phyloP scores from a whole-genome alignment of 441 rosid species.

The Populus trichocarpa region DNA sequence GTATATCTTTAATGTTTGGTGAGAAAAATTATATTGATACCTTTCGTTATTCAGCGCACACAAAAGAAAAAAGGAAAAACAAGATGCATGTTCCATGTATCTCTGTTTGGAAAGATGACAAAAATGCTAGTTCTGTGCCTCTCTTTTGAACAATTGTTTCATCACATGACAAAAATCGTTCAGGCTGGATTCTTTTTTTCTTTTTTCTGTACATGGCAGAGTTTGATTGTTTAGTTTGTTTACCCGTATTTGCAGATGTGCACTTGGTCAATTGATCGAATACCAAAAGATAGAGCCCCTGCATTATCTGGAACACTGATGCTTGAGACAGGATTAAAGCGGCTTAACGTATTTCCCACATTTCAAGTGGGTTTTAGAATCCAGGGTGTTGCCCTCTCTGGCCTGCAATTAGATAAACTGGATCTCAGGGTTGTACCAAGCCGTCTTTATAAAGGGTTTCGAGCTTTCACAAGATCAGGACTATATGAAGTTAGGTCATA shows the following conservation, averaged over 20 bases:
- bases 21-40: too few species aligned
- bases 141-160: too few species aligned
- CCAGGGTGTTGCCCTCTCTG: conserved; percentile 88
- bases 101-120: background rate
- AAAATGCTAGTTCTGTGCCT: background rate
- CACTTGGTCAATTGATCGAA: conserved; percentile 80
- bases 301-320: conserved; percentile 63
- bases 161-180: background rate
- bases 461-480: conserved; percentile 81
- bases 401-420: conserved; percentile 76
- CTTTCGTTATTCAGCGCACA: background rate
- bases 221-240: conserved; percentile 7
- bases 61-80: too few species aligned
- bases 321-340: conserved; percentile 59
- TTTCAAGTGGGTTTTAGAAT: conserved; percentile 71
- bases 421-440: conserved; percentile 60
- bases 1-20: too few species aligned
- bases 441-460: conserved; percentile 86
- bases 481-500: conserved; percentile 71
- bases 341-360: conserved; percentile 77
- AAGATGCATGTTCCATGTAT: too few species aligned
- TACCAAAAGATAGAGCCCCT: conserved; percentile 86
- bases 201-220: background rate
- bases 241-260: conserved; percentile 52
- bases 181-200: background rate